Percentiles rank a stretch among this genome's conserved stretches.
Conservation (phyloP, 768 basidiomycete genomes). For the Russula lepida region DNA sequence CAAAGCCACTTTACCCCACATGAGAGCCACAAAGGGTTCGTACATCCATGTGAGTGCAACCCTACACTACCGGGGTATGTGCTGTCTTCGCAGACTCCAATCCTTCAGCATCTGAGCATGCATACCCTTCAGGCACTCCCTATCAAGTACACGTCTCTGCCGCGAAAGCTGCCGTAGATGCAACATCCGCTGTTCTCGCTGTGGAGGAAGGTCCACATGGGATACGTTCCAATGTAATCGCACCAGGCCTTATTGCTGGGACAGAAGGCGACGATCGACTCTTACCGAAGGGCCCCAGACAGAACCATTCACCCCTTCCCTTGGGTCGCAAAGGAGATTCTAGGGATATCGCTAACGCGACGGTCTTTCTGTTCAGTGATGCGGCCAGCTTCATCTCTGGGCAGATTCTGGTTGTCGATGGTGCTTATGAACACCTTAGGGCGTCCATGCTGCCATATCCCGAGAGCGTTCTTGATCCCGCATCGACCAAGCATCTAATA, state of each 20-base stretch:
- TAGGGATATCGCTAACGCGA: conserved; percentile 33
- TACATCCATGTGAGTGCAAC: conserved; percentile 89
- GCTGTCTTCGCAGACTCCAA: neutral
- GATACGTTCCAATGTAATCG: conserved; percentile 82
- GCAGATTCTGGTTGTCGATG: conserved; percentile 29
- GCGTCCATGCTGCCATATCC: conserved; percentile 21
- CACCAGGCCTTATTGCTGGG: conserved; percentile 72
- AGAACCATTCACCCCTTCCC: neutral
- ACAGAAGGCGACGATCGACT: conserved; percentile 74
- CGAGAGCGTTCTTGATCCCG: conserved; percentile 23
- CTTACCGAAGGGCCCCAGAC: conserved; percentile 17
- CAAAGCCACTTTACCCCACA: conserved; percentile 76
- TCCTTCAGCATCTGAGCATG: neutral
- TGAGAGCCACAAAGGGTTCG: conserved; percentile 65
- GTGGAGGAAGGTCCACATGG: conserved; percentile 93
- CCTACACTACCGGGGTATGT: conserved; percentile 71
- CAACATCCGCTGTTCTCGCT: conserved; percentile 75
- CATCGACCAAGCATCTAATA: conserved; percentile 18
- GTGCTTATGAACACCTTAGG: conserved; percentile 22
- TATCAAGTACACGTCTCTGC: conserved; percentile 92
- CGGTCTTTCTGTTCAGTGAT: conserved; percentile 35
- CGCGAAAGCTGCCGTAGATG: conserved; percentile 92
- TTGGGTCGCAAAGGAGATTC: conserved; percentile 21
- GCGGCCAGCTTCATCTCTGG: conserved; percentile 35
- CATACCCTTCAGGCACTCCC: conserved; percentile 46